These are phyloP conservation scores for Leishmania major DNA, from an alignment of 208 protist species.

Conservation along the genomic window DNA sequence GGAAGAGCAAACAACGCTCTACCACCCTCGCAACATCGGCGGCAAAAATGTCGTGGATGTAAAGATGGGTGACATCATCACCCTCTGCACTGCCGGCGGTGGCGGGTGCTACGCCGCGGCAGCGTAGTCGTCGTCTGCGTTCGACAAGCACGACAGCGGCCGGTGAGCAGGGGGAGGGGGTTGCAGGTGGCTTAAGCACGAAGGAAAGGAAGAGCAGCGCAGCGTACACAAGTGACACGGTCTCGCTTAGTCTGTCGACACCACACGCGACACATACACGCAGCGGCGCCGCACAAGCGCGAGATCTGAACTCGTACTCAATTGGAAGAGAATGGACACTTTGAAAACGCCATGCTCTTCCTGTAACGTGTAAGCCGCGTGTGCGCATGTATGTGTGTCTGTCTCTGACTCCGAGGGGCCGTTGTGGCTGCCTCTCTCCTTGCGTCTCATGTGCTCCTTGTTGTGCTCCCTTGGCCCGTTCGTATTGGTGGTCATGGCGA, in stretches of 20 bases:
- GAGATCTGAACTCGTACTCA: neutral
- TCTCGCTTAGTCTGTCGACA: neutral
- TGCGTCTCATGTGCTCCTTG: no score
- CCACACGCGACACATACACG: neutral
- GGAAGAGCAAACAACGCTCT: slow-evolving; percentile 39
- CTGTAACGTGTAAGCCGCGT: neutral
- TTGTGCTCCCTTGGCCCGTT: neutral
- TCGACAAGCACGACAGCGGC: neutral
- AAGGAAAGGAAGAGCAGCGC: neutral
- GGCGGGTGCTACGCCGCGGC: slow-evolving; percentile 42
- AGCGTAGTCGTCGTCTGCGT: neutral
- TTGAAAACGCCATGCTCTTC: neutral
- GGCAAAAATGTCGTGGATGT: slow-evolving; percentile 62
- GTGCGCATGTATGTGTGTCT: neutral
- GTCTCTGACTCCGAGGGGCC: no score
- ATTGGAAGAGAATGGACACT: neutral
- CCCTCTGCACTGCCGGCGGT: slow-evolving; percentile 57
- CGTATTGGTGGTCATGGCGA: neutral
- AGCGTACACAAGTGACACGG: neutral
- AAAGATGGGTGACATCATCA: slow-evolving; percentile 61
- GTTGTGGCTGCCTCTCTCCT: no score
- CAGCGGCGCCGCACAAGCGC: neutral
- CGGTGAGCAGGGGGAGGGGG: neutral
- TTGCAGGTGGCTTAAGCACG: neutral
- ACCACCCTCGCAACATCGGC: slow-evolving; percentile 61